Percentiles rank a stretch among this genome's conserved stretches.
Conservation (phyloP, 768 basidiomycete species). For the Dacryopinax spathularia region DNA sequence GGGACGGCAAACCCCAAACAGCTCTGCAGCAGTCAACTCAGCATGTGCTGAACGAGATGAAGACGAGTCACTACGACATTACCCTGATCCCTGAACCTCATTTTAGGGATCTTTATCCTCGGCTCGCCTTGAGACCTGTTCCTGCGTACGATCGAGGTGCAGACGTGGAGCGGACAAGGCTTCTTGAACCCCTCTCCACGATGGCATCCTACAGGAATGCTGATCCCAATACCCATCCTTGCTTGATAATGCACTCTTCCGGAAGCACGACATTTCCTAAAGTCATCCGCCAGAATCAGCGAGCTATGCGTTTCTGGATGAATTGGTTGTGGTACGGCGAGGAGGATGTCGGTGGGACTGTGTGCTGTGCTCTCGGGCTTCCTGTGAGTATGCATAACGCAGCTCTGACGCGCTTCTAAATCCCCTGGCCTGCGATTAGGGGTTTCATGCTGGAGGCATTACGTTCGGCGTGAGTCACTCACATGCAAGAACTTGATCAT, state of each 20-base stretch:
- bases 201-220: neutral
- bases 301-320: neutral
- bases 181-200: neutral
- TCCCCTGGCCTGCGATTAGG: neutral
- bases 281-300: neutral
- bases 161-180: neutral
- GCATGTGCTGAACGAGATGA: neutral
- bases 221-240: neutral
- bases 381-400: neutral
- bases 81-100: neutral
- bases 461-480: neutral
- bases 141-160: neutral
- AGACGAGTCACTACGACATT: neutral
- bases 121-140: neutral
- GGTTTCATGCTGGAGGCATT: neutral
- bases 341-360: neutral
- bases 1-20: neutral
- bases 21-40: neutral
- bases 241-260: neutral
- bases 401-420: neutral
- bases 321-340: neutral
- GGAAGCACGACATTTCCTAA: neutral
- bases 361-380: neutral
- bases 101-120: neutral
- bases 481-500: neutral